A percentile compares a stretch with the other conserved stretches of the same genome.
phyloP scores from a whole-genome alignment of 2,329 filamentous ascomycete species.

The Neonectria ditissima region DNA sequence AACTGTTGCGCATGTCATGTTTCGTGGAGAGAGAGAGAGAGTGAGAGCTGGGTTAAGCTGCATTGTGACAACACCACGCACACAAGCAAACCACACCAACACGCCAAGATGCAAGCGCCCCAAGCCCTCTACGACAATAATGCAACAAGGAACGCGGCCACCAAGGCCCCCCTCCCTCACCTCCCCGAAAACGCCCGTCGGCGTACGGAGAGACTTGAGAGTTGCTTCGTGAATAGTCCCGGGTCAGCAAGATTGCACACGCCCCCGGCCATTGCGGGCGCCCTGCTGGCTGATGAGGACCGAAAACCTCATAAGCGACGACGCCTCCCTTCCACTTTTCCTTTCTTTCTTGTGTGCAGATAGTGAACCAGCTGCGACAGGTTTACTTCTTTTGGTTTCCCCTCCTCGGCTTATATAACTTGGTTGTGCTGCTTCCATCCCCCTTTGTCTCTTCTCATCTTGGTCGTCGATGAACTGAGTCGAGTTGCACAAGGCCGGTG shows the following conservation, averaged over 20 bases:
- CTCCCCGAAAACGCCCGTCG: background rate
- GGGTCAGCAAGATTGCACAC: background rate
- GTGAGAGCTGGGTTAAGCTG: background rate
- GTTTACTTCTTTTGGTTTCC: background rate
- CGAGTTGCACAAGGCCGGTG: background rate
- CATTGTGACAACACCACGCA: background rate
- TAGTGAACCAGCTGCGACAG: too few species aligned
- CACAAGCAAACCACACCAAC: background rate
- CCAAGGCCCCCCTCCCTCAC: background rate
- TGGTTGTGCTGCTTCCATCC: background rate
- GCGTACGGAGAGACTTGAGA: background rate
- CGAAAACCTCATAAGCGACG: background rate
- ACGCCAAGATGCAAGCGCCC: background rate
- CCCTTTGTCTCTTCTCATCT: background rate
- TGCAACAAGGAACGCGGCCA: background rate
- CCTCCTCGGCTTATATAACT: background rate
- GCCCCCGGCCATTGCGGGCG: background rate
- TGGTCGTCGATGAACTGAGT: background rate
- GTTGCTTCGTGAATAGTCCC: background rate
- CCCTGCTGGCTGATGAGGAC: background rate
- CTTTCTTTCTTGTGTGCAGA: background rate
- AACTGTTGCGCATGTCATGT: too few species aligned
- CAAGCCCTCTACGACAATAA: background rate
- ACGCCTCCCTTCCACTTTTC: background rate
- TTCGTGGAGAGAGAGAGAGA: too few species aligned